Evolutionary conservation across 768 basidiomycete species (phyloP).

Genomic region (Gymnopilus dilepis): DNA sequence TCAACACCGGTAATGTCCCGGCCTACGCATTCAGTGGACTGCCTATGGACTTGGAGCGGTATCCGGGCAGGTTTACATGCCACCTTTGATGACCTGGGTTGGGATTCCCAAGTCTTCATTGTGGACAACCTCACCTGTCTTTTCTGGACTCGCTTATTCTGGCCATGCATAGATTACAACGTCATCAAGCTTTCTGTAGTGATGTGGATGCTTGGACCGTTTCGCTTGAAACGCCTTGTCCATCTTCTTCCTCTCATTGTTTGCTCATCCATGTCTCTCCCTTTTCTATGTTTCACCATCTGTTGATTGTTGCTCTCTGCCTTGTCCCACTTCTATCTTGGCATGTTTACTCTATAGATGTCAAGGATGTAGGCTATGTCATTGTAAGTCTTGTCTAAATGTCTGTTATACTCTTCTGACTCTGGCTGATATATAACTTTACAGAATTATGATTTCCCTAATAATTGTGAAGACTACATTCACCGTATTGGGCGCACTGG

Average conservation of each 20-base stretch:
- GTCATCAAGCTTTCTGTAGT: slow-evolving; percentile 33
- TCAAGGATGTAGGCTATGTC: slow-evolving; percentile 98
- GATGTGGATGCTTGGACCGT: slow-evolving; percentile 36
- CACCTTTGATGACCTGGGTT: slow-evolving; percentile 38
- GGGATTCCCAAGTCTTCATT: slow-evolving; percentile 43
- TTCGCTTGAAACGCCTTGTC: slow-evolving; percentile 56
- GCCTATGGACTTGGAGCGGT: slow-evolving; percentile 42
- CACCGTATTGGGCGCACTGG: slow-evolving; percentile 99
- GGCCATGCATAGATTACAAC: slow-evolving; percentile 40
- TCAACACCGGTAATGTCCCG: slow-evolving; percentile 23
- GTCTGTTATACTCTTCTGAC: slow-evolving; percentile 7
- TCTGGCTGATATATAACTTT: slow-evolving; percentile 15
- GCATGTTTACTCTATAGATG: slow-evolving; percentile 65
- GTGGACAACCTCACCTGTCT: slow-evolving; percentile 59
- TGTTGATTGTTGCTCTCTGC: slow-evolving; percentile 32
- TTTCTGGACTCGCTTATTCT: slow-evolving; percentile 52
- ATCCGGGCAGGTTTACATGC: slow-evolving; percentile 44
- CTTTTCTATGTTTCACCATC: slow-evolving; percentile 36
- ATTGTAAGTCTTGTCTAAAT: slow-evolving; percentile 70
- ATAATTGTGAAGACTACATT: slow-evolving; percentile 98
- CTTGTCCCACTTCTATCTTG: slow-evolving; percentile 33
- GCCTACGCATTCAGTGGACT: slow-evolving; percentile 30
- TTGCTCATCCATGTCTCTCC: slow-evolving; percentile 48
- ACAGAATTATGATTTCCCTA: slow-evolving; percentile 97
- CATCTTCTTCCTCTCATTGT: slow-evolving; percentile 43